Conservation (phyloP, 192 early-diverging fungal genomes). For the Podila minutissima region DNA sequence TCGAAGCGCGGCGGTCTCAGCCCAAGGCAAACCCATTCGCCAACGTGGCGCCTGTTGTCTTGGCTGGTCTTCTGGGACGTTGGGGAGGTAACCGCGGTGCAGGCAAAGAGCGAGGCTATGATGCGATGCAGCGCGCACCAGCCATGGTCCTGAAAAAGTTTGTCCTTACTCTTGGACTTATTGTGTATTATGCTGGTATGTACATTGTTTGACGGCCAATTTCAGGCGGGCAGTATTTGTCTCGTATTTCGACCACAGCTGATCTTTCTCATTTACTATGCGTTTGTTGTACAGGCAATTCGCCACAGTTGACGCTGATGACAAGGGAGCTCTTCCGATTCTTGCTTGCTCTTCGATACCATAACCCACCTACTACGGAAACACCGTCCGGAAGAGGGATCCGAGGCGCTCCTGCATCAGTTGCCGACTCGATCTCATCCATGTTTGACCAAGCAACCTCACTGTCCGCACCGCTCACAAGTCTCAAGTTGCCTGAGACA, state of each 20-base stretch:
- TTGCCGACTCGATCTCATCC: background rate
- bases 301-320: constrained; percentile 28
- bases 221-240: background rate
- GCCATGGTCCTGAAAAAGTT: constrained; percentile 35
- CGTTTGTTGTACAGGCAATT: constrained; percentile 15
- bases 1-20: constrained; percentile 31
- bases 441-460: background rate
- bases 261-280: background rate
- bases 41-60: constrained; percentile 28
- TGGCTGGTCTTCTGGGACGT: constrained; percentile 41
- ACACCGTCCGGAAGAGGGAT: background rate
- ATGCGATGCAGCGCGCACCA: constrained; percentile 34
- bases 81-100: constrained; percentile 51
- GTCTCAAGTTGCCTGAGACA: constrained; percentile 22
- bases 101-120: constrained; percentile 39
- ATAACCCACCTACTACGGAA: constrained; percentile 12
- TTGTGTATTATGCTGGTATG: constrained; percentile 40
- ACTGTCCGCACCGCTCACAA: constrained; percentile 21
- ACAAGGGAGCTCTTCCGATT: constrained; percentile 41
- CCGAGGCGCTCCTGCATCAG: background rate
- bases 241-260: too few relatives aligned
- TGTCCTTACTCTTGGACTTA: constrained; percentile 24
- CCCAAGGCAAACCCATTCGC: constrained; percentile 47
- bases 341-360: constrained; percentile 34
- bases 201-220: background rate